A percentile compares a stretch with the other conserved stretches of the same genome.
Evolutionary conservation across 495 filamentous ascomycete genomes (phyloP).

Genomic region (Hypomontagnella submonticulosa): DNA sequence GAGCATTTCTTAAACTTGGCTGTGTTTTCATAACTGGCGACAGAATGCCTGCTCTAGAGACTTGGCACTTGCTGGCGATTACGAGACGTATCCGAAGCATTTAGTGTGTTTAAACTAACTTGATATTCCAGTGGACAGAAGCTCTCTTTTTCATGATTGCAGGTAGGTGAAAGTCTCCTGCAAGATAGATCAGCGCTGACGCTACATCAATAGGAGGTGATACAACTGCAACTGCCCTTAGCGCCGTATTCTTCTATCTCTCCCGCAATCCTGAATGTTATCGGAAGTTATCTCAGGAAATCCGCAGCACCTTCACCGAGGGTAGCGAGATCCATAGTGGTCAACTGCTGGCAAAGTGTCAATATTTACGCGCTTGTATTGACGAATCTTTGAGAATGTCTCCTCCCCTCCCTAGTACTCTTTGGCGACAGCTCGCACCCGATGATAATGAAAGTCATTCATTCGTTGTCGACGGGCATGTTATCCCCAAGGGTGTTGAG

Average conservation of each 20-base stretch:
- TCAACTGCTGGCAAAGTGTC: conserved; percentile 58
- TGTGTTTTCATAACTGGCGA: too few species aligned
- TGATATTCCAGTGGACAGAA: conserved; percentile 30
- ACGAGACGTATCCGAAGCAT: too few species aligned
- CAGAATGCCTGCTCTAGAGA: too few species aligned
- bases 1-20: too few species aligned
- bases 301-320: conserved; percentile 51
- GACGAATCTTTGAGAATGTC: conserved; percentile 66
- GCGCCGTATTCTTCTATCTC: conserved; percentile 30
- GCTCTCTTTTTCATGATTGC: conserved; percentile 32
- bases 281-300: conserved; percentile 52
- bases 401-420: conserved; percentile 58
- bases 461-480: conserved; percentile 42
- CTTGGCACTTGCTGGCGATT: too few species aligned
- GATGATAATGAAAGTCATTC: neutral
- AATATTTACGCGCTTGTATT: conserved; percentile 48
- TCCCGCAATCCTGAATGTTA: conserved; percentile 51
- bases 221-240: conserved; percentile 19
- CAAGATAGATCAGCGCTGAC: neutral
- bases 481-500: conserved; percentile 48
- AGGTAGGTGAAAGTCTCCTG: conserved; percentile 28
- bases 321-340: conserved; percentile 49
- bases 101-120: too few species aligned
- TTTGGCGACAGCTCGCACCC: conserved; percentile 55
- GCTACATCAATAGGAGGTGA: conserved; percentile 46